Evolutionary conservation across 2,329 filamentous ascomycete species (phyloP).

Genomic region (Calonectria pseudoreteaudii): DNA sequence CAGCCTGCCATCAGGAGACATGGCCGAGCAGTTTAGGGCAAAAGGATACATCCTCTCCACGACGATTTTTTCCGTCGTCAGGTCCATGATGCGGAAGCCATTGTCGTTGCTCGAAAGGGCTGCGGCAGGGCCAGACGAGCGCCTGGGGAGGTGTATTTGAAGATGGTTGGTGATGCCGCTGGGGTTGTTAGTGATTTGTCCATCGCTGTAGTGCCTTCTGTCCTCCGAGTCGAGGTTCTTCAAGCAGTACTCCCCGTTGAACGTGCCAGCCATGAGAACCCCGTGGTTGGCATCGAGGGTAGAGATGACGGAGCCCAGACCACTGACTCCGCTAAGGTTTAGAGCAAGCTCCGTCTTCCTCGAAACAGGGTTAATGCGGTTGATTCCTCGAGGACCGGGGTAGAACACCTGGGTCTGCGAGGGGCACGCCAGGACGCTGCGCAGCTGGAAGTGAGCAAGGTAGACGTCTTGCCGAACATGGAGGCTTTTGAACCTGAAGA

Average conservation of each 20-base stretch:
- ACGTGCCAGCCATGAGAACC: slow-evolving; percentile 70
- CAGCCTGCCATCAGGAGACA: slow-evolving; percentile 78
- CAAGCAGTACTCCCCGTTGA: slow-evolving; percentile 67
- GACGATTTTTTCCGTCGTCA: slow-evolving; percentile 69
- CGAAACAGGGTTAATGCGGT: slow-evolving; percentile 64
- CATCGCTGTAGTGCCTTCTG: slow-evolving; percentile 51
- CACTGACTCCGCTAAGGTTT: slow-evolving; percentile 53
- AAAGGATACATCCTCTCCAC: slow-evolving; percentile 65
- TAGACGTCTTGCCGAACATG: slow-evolving; percentile 64
- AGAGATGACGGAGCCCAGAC: slow-evolving; percentile 57
- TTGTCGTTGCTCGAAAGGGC: slow-evolving; percentile 74
- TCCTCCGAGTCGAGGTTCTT: slow-evolving; percentile 58
- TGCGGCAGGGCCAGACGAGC: slow-evolving; percentile 63
- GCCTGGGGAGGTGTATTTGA: slow-evolving; percentile 66
- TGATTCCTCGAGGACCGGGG: slow-evolving; percentile 61
- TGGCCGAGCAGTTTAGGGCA: slow-evolving; percentile 78
- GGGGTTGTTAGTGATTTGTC: slow-evolving; percentile 59
- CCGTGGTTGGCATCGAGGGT: slow-evolving; percentile 65
- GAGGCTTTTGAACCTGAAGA: slow-evolving; percentile 70
- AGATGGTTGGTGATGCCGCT: slow-evolving; percentile 76
- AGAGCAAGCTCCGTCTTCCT: slow-evolving; percentile 59
- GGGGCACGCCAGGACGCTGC: slow-evolving; percentile 70
- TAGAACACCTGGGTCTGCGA: slow-evolving; percentile 69
- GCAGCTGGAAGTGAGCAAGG: slow-evolving; percentile 75
- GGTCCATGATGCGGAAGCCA: slow-evolving; percentile 68